phyloP scores from a whole-genome alignment of 768 basidiomycete genomes.

The Peribolospora baueri region DNA sequence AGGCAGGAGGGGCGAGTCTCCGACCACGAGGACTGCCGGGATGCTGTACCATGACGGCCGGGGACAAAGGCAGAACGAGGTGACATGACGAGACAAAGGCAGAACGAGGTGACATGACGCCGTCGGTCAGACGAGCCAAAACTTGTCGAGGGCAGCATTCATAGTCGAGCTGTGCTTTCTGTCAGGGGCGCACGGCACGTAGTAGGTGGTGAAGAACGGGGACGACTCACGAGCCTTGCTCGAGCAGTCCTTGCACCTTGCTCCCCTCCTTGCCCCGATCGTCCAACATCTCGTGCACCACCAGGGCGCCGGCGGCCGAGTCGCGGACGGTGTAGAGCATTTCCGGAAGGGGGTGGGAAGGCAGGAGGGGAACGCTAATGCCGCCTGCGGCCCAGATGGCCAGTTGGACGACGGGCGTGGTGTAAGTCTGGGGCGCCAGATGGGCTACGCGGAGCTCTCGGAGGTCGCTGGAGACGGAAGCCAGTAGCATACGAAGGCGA shows the following conservation, averaged over 20 bases:
- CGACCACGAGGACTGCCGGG: too few relatives aligned
- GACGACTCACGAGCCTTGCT: neutral
- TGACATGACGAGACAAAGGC: neutral
- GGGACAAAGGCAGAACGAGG: too few relatives aligned
- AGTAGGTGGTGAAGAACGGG: too few relatives aligned
- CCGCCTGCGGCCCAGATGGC: slow-evolving; percentile 10
- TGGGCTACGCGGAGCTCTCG: too few relatives aligned
- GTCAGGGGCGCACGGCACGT: too few relatives aligned
- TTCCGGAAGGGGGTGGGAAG: slow-evolving; percentile 14
- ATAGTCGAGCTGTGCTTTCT: too few relatives aligned
- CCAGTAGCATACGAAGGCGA: too few relatives aligned
- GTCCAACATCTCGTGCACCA: slow-evolving; percentile 11
- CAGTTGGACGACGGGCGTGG: too few relatives aligned
- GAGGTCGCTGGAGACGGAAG: too few relatives aligned
- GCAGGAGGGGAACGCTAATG: slow-evolving; percentile 14
- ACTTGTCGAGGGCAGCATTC: neutral
- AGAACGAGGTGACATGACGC: neutral
- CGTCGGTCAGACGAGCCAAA: neutral
- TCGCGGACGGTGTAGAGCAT: slow-evolving; percentile 15
- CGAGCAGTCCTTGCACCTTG: slow-evolving; percentile 6
- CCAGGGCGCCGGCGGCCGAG: slow-evolving; percentile 8
- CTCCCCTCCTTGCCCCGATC: slow-evolving; percentile 8
- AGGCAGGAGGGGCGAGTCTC: too few relatives aligned
- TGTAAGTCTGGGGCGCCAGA: too few relatives aligned
- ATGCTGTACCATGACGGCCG: too few relatives aligned